Base-by-base conservation (phyloP, 352 stramenopile genomes). In the Sclerospora graminicola region DNA sequence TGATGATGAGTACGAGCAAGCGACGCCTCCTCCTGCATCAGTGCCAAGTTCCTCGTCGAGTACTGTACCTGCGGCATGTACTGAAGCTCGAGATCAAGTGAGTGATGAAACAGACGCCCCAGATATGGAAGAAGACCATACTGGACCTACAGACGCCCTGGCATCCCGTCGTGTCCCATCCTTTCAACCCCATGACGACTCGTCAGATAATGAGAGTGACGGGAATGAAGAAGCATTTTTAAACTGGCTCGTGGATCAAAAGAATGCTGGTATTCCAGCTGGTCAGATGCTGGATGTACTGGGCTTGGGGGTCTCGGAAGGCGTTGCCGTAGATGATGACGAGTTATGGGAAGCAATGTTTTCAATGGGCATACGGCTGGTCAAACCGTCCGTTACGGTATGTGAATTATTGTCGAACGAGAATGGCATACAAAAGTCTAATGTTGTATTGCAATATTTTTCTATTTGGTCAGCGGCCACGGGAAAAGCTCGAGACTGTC, bases 311-410 rank as follows among this genome's bases (percentile, higher is more conserved):
- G 74, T 90, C 14, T 82, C 76, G n/a, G 79, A 90, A 9, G 76
- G 73, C 32, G 60, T 82, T 8, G 79, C 69, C 1, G 53, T 90
- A 40, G 79, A 88, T 38, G 79, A 90, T 20, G 76, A 88, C 23
- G 79, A 90, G 44, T 53, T 90, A 13, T 90, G 79, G 79, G 72
- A 88, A 63, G 76, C 74, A 13, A 88, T 90, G 61, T 60, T 90
- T 19, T 85, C 79, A 8, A 90, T 90, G 79, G 79, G 79, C 6
- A 80, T 90, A 39, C 75, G 76, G 15, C 61, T 90, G 10, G 82
- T 90, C 36, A 73, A 84, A 43, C 76, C 79, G 11, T 48, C 63
- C 14, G 67, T 79, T 19, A 62, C 71, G 34, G 73, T 81, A 61
- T 36, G 60, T 62, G 19, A 2, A 13, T 33, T 10, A 30, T 33